Evolutionary conservation across 345 rosid species (phyloP).

Genomic region (Aethionema arabicum): DNA sequence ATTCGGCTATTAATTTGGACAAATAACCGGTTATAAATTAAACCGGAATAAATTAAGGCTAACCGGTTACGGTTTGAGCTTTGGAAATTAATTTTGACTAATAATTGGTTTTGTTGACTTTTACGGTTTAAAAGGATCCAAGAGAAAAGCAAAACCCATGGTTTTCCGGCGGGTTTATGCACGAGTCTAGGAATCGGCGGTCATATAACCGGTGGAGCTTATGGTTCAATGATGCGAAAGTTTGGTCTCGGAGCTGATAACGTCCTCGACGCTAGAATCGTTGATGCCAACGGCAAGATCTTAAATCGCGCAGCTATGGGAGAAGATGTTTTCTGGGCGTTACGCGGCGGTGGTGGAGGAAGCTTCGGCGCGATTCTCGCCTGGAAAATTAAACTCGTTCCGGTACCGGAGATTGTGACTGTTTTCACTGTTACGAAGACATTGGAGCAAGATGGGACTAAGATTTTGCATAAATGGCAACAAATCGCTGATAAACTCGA

Average conservation of each 20-base stretch:
- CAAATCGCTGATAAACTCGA: slow-evolving; percentile 44
- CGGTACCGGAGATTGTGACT: slow-evolving; percentile 49
- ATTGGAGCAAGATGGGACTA: slow-evolving; percentile 38
- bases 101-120: too few species aligned
- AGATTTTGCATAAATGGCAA: slow-evolving; percentile 46
- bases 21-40: too few species aligned
- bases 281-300: slow-evolving; percentile 44
- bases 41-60: too few species aligned
- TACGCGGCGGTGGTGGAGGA: slow-evolving; percentile 61
- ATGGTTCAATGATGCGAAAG: slow-evolving; percentile 59
- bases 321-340: slow-evolving; percentile 58
- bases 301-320: slow-evolving; percentile 52
- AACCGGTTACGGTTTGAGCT: too few species aligned
- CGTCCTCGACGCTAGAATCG: slow-evolving; percentile 53
- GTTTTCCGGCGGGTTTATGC: slow-evolving; percentile 57
- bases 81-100: too few species aligned
- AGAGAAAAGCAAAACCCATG: slow-evolving; percentile 48
- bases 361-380: slow-evolving; percentile 52
- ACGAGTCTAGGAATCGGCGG: slow-evolving; percentile 53
- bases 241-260: slow-evolving; percentile 63
- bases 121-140: slow-evolving; percentile 36
- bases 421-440: slow-evolving; percentile 45
- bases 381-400: slow-evolving; percentile 55
- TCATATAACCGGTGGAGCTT: slow-evolving; percentile 52
- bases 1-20: too few species aligned